A percentile compares a stretch with the other conserved stretches of the same genome.
phyloP scores from a whole-genome alignment of 306 rosid species.

The Medicago arabica region DNA sequence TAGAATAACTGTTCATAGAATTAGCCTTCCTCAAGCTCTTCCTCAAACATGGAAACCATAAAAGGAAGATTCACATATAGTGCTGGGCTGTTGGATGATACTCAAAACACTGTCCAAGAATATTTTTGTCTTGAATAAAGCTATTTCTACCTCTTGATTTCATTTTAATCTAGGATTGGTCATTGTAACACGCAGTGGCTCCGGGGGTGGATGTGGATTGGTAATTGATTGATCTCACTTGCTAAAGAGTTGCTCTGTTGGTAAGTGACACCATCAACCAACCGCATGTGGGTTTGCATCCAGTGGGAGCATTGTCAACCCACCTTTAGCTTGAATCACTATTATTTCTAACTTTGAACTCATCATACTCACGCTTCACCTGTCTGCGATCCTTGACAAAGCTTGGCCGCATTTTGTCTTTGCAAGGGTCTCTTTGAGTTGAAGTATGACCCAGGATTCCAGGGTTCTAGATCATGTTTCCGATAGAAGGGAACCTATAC shows the following conservation, averaged over 20 bases:
- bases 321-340: too few relatives aligned
- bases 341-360: too few relatives aligned
- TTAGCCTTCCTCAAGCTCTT: slow-evolving; percentile 65
- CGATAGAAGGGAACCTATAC: too few relatives aligned
- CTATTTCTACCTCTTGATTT: slow-evolving; percentile 74
- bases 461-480: too few relatives aligned
- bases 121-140: slow-evolving; percentile 63
- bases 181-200: not conserved
- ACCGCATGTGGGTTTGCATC: not conserved
- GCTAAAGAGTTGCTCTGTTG: not conserved
- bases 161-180: slow-evolving; percentile 58
- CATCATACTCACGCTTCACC: too few relatives aligned
- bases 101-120: slow-evolving; percentile 53
- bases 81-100: slow-evolving; percentile 44
- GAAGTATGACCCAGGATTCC: too few relatives aligned
- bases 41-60: slow-evolving; percentile 78
- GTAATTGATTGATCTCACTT: not conserved
- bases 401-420: too few relatives aligned
- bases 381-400: too few relatives aligned
- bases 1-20: slow-evolving; percentile 57
- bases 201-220: not conserved
- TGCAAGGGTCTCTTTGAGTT: too few relatives aligned
- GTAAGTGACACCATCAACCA: not conserved
- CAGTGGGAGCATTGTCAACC: not conserved
- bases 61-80: slow-evolving; percentile 76